A percentile compares a stretch with the other conserved stretches of the same genome.
Conservation (phyloP, 2,329 filamentous ascomycete species). For the Xylariaceae sp. region DNA sequence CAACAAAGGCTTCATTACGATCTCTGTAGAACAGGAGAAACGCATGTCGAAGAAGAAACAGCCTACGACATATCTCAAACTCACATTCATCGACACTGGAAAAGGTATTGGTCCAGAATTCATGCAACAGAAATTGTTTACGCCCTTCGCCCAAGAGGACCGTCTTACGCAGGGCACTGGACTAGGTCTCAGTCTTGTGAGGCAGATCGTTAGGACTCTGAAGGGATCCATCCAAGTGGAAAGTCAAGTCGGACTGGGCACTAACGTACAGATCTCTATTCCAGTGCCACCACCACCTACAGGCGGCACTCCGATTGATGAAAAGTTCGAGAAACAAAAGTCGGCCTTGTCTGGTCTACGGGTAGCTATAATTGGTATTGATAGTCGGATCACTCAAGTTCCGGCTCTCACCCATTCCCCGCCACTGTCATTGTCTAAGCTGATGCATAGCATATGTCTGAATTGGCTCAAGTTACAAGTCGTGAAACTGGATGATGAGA, state of each 20-base stretch:
- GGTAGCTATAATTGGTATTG: background rate
- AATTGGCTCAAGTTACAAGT: slow-evolving; percentile 31
- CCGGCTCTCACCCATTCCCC: background rate
- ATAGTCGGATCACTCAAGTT: background rate
- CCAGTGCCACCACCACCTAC: slow-evolving; percentile 13
- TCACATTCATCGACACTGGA: slow-evolving; percentile 59
- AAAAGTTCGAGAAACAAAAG: slow-evolving; percentile 20
- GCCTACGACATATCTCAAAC: slow-evolving; percentile 17
- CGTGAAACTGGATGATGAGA: background rate
- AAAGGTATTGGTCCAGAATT: slow-evolving; percentile 62
- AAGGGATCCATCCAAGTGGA: slow-evolving; percentile 10
- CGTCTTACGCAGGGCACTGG: slow-evolving; percentile 56
- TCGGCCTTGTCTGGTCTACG: slow-evolving; percentile 9
- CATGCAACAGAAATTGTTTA: slow-evolving; percentile 55
- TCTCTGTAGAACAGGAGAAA: slow-evolving; percentile 9
- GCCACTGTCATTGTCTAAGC: slow-evolving; percentile 4
- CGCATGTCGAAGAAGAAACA: slow-evolving; percentile 6
- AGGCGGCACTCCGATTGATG: background rate
- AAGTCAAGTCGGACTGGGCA: slow-evolving; percentile 18
- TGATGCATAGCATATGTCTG: slow-evolving; percentile 25
- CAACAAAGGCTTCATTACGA: slow-evolving; percentile 23
- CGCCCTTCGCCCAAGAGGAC: slow-evolving; percentile 62
- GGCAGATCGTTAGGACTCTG: slow-evolving; percentile 38
- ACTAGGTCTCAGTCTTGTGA: slow-evolving; percentile 61
- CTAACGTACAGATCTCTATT: slow-evolving; percentile 31